These are phyloP conservation scores for Fusarium multiceps DNA, from an alignment of 2,329 filamentous ascomycete genomes.

Conservation along the genomic window DNA sequence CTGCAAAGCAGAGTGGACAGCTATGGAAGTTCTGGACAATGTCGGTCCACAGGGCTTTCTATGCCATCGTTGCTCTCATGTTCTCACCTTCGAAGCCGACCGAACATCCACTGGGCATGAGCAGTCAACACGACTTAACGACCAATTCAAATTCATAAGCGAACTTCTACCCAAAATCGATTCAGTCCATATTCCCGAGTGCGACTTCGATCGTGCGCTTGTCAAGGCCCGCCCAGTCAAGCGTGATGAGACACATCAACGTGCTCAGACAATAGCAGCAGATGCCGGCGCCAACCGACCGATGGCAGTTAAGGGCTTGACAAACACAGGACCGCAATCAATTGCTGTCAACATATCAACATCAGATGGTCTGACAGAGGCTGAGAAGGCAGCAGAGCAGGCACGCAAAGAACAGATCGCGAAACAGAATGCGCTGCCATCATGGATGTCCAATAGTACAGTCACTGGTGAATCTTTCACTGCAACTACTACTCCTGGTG, in stretches of 20 bases:
- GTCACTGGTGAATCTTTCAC: slow-evolving; percentile 72
- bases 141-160: slow-evolving; percentile 82
- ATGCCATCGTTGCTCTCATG: slow-evolving; percentile 80
- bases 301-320: slow-evolving; percentile 75
- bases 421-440: slow-evolving; percentile 75
- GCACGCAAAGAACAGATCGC: slow-evolving; percentile 74
- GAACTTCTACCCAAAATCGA: slow-evolving; percentile 82
- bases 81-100: slow-evolving; percentile 73
- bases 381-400: slow-evolving; percentile 72
- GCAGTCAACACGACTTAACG: slow-evolving; percentile 78
- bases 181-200: slow-evolving; percentile 76
- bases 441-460: slow-evolving; percentile 78
- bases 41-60: slow-evolving; percentile 78
- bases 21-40: slow-evolving; percentile 87
- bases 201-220: slow-evolving; percentile 77
- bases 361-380: slow-evolving; percentile 72
- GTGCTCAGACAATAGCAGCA: slow-evolving; percentile 68
- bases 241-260: slow-evolving; percentile 75
- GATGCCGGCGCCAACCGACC: slow-evolving; percentile 66
- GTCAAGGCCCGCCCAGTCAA: slow-evolving; percentile 71
- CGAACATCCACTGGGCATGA: slow-evolving; percentile 77
- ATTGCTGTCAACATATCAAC: slow-evolving; percentile 77
- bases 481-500: slow-evolving; percentile 41
- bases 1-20: slow-evolving; percentile 88
- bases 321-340: slow-evolving; percentile 73